Evolutionary conservation across 2,329 filamentous ascomycete species (phyloP).

Genomic region (Lecanoromycetidae sp.): DNA sequence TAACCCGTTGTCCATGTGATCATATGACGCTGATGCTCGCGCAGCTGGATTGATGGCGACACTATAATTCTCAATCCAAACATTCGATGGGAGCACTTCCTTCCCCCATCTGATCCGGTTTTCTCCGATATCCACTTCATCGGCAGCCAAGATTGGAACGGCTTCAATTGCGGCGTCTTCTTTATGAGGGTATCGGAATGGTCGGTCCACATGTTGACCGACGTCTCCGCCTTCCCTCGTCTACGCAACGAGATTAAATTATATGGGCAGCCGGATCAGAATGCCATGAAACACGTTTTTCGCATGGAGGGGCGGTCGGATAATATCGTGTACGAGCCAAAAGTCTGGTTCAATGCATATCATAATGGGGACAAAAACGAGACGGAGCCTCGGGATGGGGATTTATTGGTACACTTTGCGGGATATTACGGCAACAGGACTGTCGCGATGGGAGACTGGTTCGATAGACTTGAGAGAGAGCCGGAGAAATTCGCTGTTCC

Average conservation of each 20-base stretch:
- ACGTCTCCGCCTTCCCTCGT: slow-evolving; percentile 21
- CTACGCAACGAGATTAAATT: slow-evolving; percentile 20
- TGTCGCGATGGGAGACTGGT: not conserved
- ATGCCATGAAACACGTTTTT: slow-evolving; percentile 2
- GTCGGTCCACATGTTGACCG: slow-evolving; percentile 25
- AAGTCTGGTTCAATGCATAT: slow-evolving; percentile 2
- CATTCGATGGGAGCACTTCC: slow-evolving; percentile 26
- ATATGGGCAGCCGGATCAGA: slow-evolving; percentile 11
- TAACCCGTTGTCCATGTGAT: not conserved
- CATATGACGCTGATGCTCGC: too few relatives aligned
- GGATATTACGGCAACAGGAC: not conserved
- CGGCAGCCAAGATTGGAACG: slow-evolving; percentile 25
- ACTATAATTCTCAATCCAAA: slow-evolving; percentile 26
- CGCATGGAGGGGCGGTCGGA: not conserved
- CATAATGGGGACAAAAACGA: not conserved
- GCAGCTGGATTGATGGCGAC: slow-evolving; percentile 27
- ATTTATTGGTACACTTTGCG: slow-evolving; percentile 3
- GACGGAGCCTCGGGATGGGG: not conserved
- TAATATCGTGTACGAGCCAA: slow-evolving; percentile 2
- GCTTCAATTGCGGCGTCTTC: slow-evolving; percentile 27
- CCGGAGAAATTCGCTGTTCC: not conserved
- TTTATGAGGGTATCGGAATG: slow-evolving; percentile 27
- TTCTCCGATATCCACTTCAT: slow-evolving; percentile 24
- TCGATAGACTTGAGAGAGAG: slow-evolving; percentile 1
- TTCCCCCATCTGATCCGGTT: slow-evolving; percentile 26